These are phyloP conservation scores for Cladosporium austrohemisphaericum DNA, from an alignment of 2,329 filamentous ascomycete genomes.

Conservation along the genomic window DNA sequence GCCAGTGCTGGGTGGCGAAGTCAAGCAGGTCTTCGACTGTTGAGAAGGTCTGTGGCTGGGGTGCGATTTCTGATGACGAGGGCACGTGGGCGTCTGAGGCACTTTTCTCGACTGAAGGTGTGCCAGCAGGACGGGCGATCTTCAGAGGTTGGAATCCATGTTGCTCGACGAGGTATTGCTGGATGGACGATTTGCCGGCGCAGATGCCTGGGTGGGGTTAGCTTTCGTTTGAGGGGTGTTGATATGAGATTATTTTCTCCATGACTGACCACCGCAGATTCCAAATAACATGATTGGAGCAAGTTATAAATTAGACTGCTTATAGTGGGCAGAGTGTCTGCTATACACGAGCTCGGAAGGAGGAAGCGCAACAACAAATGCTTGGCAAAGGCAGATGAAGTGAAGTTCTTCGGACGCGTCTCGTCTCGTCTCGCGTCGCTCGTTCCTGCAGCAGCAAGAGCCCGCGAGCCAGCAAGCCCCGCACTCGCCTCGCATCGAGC, in stretches of 20 bases:
- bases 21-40: constrained; percentile 68
- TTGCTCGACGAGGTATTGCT: constrained; percentile 78
- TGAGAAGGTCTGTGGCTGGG: constrained; percentile 48
- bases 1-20: constrained; percentile 82
- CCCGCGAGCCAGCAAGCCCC: too few species aligned
- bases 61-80: constrained; percentile 10
- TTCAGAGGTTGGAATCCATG: constrained; percentile 75
- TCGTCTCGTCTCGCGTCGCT: background rate
- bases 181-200: constrained; percentile 86
- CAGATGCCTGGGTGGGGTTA: constrained; percentile 66
- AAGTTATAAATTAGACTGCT: too few species aligned
- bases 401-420: too few species aligned
- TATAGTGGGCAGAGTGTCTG: background rate
- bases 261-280: constrained; percentile 64
- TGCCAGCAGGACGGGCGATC: constrained; percentile 45
- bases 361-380: too few species aligned
- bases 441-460: background rate
- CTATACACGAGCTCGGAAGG: too few species aligned
- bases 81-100: constrained; percentile 38
- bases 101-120: constrained; percentile 41
- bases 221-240: constrained; percentile 5
- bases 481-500: too few species aligned
- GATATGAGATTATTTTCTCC: background rate
- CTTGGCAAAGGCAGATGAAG: too few species aligned
- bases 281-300: constrained; percentile 85